Percentiles rank a stretch among this genome's conserved stretches.
These are phyloP conservation scores for Xylaria castorea DNA, from an alignment of 495 filamentous ascomycete species.

Conservation along the genomic window DNA sequence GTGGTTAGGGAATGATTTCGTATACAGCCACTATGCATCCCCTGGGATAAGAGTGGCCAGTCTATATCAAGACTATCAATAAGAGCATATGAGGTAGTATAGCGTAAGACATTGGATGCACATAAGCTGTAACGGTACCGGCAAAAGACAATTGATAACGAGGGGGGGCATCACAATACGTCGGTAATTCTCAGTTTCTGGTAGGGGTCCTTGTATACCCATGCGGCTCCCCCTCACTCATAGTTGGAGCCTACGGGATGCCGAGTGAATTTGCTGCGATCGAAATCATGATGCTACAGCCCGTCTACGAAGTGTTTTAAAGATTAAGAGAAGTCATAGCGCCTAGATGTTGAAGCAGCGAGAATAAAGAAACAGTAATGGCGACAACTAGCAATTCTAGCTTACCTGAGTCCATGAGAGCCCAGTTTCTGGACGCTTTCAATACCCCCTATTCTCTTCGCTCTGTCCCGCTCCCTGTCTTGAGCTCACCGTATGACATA, in stretches of 20 bases:
- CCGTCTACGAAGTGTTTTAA: neutral
- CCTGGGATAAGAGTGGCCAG: neutral
- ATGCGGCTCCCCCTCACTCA: neutral
- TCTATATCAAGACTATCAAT: neutral
- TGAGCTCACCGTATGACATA: slow-evolving; percentile 39
- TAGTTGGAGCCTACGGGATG: neutral
- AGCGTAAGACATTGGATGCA: neutral
- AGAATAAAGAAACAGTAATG: neutral
- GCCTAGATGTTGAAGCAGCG: neutral
- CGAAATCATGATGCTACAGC: neutral
- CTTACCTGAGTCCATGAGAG: slow-evolving; percentile 42
- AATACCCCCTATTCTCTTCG: slow-evolving; percentile 43
- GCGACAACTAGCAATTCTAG: neutral
- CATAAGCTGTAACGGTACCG: neutral
- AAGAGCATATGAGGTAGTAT: neutral
- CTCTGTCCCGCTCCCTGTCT: slow-evolving; percentile 35
- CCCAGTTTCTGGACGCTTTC: slow-evolving; percentile 46
- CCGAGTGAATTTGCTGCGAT: neutral
- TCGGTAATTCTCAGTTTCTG: neutral
- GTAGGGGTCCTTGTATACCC: no score
- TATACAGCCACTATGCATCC: neutral
- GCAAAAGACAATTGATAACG: neutral
- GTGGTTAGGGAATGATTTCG: neutral
- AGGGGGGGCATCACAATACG: neutral
- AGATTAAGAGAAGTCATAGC: neutral